phyloP scores from a whole-genome alignment of 1,284 basidiomycete genomes.

The Vanrija sp. region DNA sequence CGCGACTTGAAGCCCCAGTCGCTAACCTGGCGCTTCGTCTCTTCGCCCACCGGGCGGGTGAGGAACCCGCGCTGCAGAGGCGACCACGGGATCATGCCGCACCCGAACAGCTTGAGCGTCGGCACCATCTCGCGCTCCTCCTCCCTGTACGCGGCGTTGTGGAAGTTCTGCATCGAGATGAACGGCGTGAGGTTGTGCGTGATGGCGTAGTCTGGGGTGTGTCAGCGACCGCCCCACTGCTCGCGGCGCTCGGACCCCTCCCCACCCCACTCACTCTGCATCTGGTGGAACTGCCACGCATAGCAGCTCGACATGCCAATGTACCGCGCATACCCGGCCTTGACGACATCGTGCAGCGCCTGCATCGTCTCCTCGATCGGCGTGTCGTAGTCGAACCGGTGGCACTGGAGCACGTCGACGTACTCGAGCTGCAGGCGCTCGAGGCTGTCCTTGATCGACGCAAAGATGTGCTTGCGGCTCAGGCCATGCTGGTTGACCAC shows the following conservation, averaged over 20 bases:
- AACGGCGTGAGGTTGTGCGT: constrained; percentile 60
- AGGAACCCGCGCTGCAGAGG: constrained; percentile 35
- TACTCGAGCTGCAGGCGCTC: constrained; percentile 66
- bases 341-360: constrained; percentile 64
- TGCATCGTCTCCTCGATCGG: constrained; percentile 64
- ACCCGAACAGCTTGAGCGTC: constrained; percentile 42
- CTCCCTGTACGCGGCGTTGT: constrained; percentile 57
- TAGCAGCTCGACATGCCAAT: constrained; percentile 59
- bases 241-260: neutral
- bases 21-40: constrained; percentile 21
- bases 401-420: constrained; percentile 59
- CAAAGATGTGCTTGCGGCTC: constrained; percentile 60
- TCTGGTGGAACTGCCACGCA: constrained; percentile 49
- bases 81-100: constrained; percentile 49
- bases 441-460: constrained; percentile 61
- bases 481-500: constrained; percentile 53
- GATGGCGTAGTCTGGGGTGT: constrained; percentile 43
- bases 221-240: neutral
- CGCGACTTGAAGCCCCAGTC: constrained; percentile 15
- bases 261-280: constrained; percentile 38
- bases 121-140: constrained; percentile 62
- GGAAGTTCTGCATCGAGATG: constrained; percentile 66
- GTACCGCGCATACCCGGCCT: constrained; percentile 63
- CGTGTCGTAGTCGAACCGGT: constrained; percentile 59
- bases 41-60: constrained; percentile 24